Evolutionary conservation across 2,329 filamentous ascomycete species (phyloP), one percentile per base, ranked within the genome.

Genomic region (Tolypocladium ovalisporum): DNA sequence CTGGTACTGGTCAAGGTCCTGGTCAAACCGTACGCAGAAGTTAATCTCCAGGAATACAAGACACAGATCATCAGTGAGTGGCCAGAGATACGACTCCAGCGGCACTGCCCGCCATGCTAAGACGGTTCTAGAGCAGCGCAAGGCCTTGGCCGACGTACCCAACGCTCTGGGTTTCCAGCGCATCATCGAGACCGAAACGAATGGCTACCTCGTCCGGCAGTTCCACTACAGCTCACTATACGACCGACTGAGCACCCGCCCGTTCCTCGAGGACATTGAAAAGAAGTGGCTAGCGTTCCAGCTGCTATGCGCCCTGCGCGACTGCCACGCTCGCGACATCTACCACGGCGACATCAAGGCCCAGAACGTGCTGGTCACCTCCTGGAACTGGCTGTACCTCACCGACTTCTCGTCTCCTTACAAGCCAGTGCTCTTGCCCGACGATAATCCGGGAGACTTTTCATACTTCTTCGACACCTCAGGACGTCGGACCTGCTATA

Each of bases 281-380:
- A 97, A 97, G 80, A 97, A 96, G 76, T 99, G 94, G 94, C 82
- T 99, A 54, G 89, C 93, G 0, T 99, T 96, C 66, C 94, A 99
- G 75, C 81, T 99, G 3, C 81, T 99, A 13, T 97, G 91, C 71
- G 92, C 90, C 3, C 77, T 99, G 58, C 86, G 92, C 57, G 95
- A 99, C 72, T 97, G 90, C 66, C 94, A 99, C 71, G 80, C 88
- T 34, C 82, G 88, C 52, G 89, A 95, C 65, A 80, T 99, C 55
- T 97, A 92, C 70, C 94, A 99, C 69, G 95, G 94, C 58, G 95
- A 99, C 68, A 97, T 99, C 76, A 99, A 99, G 77, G 94, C 93
- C 1, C 93, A 99, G 72, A 99, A 99, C 66, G 85, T 96, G 39
- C 78, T 99, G 53, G 93, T 99, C 54, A 99, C 94, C 0, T 97